These are phyloP conservation scores for Penicillium griseofulvum DNA, from an alignment of 2,329 filamentous ascomycete species.

Conservation along the genomic window DNA sequence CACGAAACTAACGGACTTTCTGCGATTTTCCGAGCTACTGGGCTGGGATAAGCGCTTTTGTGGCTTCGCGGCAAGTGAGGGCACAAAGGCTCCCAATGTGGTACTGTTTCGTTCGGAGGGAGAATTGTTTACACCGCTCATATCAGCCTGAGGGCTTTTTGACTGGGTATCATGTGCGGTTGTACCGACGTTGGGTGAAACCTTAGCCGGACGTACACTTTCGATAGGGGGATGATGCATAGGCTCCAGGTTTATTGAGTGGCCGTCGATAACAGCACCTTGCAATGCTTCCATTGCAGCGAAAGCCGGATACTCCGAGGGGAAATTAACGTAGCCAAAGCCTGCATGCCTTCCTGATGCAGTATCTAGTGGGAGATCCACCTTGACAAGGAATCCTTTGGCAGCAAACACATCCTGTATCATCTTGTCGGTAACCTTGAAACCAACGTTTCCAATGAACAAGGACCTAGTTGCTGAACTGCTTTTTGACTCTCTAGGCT, in stretches of 20 bases:
- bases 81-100: background rate
- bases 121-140: background rate
- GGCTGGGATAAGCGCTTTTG: background rate
- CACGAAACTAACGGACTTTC: slow-evolving; percentile 20
- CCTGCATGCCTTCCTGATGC: slow-evolving; percentile 37
- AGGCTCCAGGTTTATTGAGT: slow-evolving; percentile 42
- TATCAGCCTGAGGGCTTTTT: background rate
- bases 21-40: slow-evolving; percentile 1
- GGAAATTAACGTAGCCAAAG: slow-evolving; percentile 42
- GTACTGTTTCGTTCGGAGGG: background rate
- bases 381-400: slow-evolving; percentile 37
- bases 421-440: slow-evolving; percentile 36
- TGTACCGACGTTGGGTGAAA: background rate
- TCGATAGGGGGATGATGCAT: slow-evolving; percentile 31
- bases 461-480: slow-evolving; percentile 23
- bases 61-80: background rate
- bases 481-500: slow-evolving; percentile 1
- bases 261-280: slow-evolving; percentile 38
- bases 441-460: slow-evolving; percentile 44
- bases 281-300: slow-evolving; percentile 39
- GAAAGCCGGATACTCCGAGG: slow-evolving; percentile 34
- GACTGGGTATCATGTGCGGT: background rate
- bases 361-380: slow-evolving; percentile 36
- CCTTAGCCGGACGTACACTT: slow-evolving; percentile 7
- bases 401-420: slow-evolving; percentile 39